Percentiles rank a stretch among this genome's conserved stretches.
Conservation (phyloP, 768 basidiomycete species). For the Boletus rex-veris region DNA sequence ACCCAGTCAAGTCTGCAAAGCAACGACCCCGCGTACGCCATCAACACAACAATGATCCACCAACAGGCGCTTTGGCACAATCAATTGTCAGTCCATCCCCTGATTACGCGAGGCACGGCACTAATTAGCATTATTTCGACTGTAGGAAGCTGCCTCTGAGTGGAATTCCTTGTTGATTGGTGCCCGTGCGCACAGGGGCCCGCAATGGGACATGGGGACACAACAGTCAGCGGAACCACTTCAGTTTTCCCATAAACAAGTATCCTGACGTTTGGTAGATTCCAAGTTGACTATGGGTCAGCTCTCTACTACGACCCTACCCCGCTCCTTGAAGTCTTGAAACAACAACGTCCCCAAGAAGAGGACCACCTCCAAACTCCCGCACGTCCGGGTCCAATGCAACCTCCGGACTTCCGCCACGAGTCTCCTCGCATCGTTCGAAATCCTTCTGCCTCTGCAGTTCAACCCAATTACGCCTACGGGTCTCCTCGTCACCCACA, state of each 20-base stretch:
- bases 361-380: conserved; percentile 25
- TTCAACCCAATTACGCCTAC: conserved; percentile 29
- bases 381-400: conserved; percentile 27
- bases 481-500: conserved; percentile 33
- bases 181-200: conserved; percentile 77
- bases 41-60: conserved; percentile 58
- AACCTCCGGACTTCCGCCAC: conserved; percentile 33
- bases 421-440: conserved; percentile 33
- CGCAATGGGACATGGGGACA: conserved; percentile 85
- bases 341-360: conserved; percentile 31
- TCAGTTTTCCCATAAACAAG: background rate
- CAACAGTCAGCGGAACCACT: conserved; percentile 59
- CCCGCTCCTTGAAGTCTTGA: conserved; percentile 50
- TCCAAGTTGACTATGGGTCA: conserved; percentile 71
- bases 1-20: conserved; percentile 48
- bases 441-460: conserved; percentile 27
- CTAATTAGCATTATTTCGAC: background rate
- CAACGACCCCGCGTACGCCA: conserved; percentile 32
- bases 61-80: conserved; percentile 43
- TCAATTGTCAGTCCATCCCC: conserved; percentile 54
- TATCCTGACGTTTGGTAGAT: conserved; percentile 39
- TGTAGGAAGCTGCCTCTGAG: conserved; percentile 72
- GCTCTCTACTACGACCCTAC: conserved; percentile 73
- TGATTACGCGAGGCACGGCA: background rate
- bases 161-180: conserved; percentile 81